These are phyloP conservation scores for Parasarocladium wereldwijsianum DNA, from an alignment of 2,329 filamentous ascomycete species.

Conservation along the genomic window DNA sequence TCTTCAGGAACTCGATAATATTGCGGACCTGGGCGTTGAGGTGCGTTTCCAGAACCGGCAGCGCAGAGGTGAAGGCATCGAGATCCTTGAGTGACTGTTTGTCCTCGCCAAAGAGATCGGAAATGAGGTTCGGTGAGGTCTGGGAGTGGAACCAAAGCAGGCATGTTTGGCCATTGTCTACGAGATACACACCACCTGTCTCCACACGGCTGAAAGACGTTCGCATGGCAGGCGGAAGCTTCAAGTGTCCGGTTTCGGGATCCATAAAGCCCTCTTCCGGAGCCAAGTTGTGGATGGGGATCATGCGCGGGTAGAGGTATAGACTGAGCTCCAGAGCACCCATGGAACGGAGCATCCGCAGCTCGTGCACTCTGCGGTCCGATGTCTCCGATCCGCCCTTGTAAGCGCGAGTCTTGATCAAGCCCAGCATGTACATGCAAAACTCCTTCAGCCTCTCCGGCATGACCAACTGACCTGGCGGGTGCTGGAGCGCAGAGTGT, in stretches of 20 bases:
- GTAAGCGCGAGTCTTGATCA: conserved; percentile 83
- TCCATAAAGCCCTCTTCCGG: conserved; percentile 89
- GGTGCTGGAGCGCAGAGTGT: conserved; percentile 73
- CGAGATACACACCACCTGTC: conserved; percentile 82
- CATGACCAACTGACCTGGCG: conserved; percentile 83
- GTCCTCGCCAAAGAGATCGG: conserved; percentile 77
- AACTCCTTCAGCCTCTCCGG: conserved; percentile 95
- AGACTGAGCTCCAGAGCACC: conserved; percentile 72
- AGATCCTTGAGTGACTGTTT: conserved; percentile 55
- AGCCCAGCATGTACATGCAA: conserved; percentile 83
- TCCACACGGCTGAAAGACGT: conserved; percentile 81
- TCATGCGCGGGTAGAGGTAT: conserved; percentile 90
- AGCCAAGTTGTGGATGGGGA: conserved; percentile 78
- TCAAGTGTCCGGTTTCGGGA: conserved; percentile 66
- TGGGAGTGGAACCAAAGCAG: conserved; percentile 86
- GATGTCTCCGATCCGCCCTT: conserved; percentile 86
- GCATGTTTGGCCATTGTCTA: conserved; percentile 89
- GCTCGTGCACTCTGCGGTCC: conserved; percentile 80
- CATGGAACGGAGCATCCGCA: conserved; percentile 81
- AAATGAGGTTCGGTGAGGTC: conserved; percentile 80
- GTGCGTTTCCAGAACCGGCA: conserved; percentile 81
- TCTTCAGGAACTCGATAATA: conserved; percentile 73
- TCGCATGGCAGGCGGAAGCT: conserved; percentile 66
- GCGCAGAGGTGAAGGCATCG: conserved; percentile 63
- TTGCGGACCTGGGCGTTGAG: conserved; percentile 93